phyloP scores from a whole-genome alignment of 2,329 filamentous ascomycete species.

The Penicillium sp. region DNA sequence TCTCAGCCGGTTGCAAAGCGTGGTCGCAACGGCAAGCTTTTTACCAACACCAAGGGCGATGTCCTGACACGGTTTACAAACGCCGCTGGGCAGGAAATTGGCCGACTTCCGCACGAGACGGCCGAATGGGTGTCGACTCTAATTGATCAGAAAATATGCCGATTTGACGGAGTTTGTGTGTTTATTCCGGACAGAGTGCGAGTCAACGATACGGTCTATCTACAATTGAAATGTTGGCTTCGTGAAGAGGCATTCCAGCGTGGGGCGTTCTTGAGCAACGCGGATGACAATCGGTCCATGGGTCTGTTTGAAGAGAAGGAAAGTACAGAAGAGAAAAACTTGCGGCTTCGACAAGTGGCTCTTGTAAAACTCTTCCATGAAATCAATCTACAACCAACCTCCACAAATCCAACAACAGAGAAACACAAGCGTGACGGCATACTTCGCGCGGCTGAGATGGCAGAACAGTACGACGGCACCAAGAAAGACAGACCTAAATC shows the following conservation, averaged over 20 bases:
- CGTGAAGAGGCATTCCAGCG: slow-evolving; percentile 67
- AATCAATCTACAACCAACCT: slow-evolving; percentile 72
- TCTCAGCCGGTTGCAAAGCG: slow-evolving; percentile 53
- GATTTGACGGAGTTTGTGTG: slow-evolving; percentile 80
- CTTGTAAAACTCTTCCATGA: slow-evolving; percentile 86
- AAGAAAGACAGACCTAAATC: slow-evolving; percentile 37
- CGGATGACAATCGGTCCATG: slow-evolving; percentile 64
- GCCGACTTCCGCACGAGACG: slow-evolving; percentile 76
- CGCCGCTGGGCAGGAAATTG: slow-evolving; percentile 70
- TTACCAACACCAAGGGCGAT: slow-evolving; percentile 62
- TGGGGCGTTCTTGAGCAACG: slow-evolving; percentile 45
- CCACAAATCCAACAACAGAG: slow-evolving; percentile 65
- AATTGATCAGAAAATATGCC: slow-evolving; percentile 83
- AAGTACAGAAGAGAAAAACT: slow-evolving; percentile 72
- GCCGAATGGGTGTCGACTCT: slow-evolving; percentile 89
- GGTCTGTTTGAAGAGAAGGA: slow-evolving; percentile 80
- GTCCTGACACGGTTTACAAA: slow-evolving; percentile 90
- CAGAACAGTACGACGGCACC: slow-evolving; percentile 65
- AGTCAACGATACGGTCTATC: slow-evolving; percentile 89
- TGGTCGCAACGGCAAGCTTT: slow-evolving; percentile 42
- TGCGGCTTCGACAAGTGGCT: slow-evolving; percentile 78
- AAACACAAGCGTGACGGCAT: slow-evolving; percentile 78
- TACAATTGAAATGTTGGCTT: slow-evolving; percentile 77
- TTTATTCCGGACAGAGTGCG: slow-evolving; percentile 78
- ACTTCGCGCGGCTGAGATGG: slow-evolving; percentile 79